Base-by-base conservation (phyloP, 2,329 filamentous ascomycete species). In the Calonectria henricotiae region DNA sequence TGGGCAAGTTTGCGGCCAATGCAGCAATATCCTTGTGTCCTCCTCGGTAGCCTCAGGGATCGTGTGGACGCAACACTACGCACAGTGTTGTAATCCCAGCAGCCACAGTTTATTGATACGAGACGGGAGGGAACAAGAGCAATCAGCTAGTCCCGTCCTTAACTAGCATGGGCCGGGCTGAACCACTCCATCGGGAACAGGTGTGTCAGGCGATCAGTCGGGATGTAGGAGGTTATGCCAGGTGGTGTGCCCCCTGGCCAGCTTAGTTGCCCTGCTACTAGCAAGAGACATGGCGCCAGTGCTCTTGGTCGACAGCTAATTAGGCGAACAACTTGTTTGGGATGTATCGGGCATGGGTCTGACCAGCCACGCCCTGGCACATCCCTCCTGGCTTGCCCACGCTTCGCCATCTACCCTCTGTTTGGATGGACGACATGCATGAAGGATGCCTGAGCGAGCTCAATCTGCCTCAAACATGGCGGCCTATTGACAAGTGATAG, bases 111-210 rank as follows among this genome's bases (percentile, higher is more conserved):
- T 25, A n/a, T 58, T 68, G 51, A 65, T 68, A 68, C 61, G 60
- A 60, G 68, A 61, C 35, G 41, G 51, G 58, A 39, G 65, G 25
- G 65, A 61, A 64, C 51, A 68, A 47, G n/a, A 67, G 39, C 51
- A 65, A 61, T 27, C 62, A 46, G 58, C 39, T 62, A 54, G 65
- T 49, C 69, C 69, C 62, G 54, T 62, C 55, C 49, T 62, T 32
- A 30, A 65, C 67, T 69, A 69, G 67, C 41, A 51, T 44, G 32
- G 32, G 55, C 76, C 72, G 73, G 75, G 74, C 69, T 70, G 74
- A 73, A 77, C 76, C 76, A 67, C 70, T 71, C 73, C 55, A 67
- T 74, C 76, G 76, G 76, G 76, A 77, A 64, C 65, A 67, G 69
- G 69, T 66, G 66, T 68, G 62, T 71, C 65, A 74, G 69, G 68